A percentile compares a stretch with the other conserved stretches of the same genome.
These are phyloP conservation scores for Tetrahymena borealis DNA, from an alignment of 73 alveolate genomes.

Conservation along the genomic window DNA sequence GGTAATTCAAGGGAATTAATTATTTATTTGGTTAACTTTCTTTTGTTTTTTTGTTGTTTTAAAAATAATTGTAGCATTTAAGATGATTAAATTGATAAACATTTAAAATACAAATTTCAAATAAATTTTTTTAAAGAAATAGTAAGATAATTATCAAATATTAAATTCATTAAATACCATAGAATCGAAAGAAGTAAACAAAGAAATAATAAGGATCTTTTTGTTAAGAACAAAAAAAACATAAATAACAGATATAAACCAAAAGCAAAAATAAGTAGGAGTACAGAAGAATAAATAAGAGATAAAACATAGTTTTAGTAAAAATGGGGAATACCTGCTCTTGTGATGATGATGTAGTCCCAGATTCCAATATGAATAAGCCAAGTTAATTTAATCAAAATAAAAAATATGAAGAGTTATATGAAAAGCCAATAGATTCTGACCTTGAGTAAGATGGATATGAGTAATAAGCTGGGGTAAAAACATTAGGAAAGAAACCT, in stretches of 20 bases:
- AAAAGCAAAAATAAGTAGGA: background rate
- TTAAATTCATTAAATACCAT: too few species aligned
- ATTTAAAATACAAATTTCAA: background rate
- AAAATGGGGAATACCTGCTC: background rate
- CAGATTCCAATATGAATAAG: background rate
- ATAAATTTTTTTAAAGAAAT: background rate
- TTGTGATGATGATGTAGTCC: background rate
- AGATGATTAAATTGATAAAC: background rate
- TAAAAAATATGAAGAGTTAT: background rate
- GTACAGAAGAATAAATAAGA: background rate
- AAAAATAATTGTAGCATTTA: background rate
- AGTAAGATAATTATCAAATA: too few species aligned
- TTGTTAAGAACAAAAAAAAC: too few species aligned
- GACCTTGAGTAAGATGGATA: background rate
- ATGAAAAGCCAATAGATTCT: background rate
- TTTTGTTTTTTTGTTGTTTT: too few species aligned
- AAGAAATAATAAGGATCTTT: background rate
- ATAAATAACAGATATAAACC: background rate
- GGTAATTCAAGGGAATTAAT: too few species aligned
- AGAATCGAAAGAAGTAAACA: too few species aligned
- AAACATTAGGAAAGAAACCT: background rate
- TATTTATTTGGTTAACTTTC: too few species aligned
- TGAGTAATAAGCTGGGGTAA: background rate
- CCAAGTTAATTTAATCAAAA: background rate
- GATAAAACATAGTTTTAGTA: background rate